These are phyloP conservation scores for Tricholoma furcatifolium DNA, from an alignment of 768 basidiomycete genomes.

Conservation along the genomic window DNA sequence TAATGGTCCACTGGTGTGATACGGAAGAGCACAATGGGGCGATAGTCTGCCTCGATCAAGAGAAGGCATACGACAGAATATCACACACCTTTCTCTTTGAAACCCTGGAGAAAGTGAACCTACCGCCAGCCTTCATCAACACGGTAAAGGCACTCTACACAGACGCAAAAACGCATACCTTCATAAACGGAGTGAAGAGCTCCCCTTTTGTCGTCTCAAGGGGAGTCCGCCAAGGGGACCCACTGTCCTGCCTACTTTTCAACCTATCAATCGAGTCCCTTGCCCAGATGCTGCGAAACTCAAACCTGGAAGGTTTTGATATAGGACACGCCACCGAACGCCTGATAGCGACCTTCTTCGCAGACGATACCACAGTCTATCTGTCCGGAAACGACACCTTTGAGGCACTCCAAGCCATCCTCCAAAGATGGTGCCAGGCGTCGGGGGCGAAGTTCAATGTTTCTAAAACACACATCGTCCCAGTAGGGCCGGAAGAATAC, in stretches of 20 bases:
- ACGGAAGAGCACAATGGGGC: background rate
- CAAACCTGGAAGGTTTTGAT: conserved; percentile 26
- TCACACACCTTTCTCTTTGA: conserved; percentile 5
- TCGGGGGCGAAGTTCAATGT: too few relatives aligned
- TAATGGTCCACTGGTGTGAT: background rate
- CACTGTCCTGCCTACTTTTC: conserved; percentile 38
- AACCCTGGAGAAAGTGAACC: background rate
- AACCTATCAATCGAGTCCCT: conserved; percentile 40
- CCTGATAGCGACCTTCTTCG: conserved; percentile 34
- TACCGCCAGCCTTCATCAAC: conserved; percentile 16
- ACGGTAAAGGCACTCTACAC: conserved; percentile 14
- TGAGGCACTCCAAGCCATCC: too few relatives aligned
- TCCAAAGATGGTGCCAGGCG: too few relatives aligned
- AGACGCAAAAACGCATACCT: conserved; percentile 3
- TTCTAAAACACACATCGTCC: too few relatives aligned
- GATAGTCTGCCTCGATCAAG: background rate
- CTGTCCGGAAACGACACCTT: too few relatives aligned
- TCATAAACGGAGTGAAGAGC: conserved; percentile 10
- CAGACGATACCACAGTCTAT: too few relatives aligned
- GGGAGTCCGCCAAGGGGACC: conserved; percentile 32
- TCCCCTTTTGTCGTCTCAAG: background rate
- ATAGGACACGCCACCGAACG: conserved; percentile 19
- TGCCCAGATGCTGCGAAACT: conserved; percentile 26
- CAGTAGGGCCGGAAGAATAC: too few relatives aligned
- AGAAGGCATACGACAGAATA: too few relatives aligned